Percentiles rank a stretch among this genome's conserved stretches.
Conservation (phyloP, 2,329 filamentous ascomycete genomes). For the Sordariomycetes sp. region DNA sequence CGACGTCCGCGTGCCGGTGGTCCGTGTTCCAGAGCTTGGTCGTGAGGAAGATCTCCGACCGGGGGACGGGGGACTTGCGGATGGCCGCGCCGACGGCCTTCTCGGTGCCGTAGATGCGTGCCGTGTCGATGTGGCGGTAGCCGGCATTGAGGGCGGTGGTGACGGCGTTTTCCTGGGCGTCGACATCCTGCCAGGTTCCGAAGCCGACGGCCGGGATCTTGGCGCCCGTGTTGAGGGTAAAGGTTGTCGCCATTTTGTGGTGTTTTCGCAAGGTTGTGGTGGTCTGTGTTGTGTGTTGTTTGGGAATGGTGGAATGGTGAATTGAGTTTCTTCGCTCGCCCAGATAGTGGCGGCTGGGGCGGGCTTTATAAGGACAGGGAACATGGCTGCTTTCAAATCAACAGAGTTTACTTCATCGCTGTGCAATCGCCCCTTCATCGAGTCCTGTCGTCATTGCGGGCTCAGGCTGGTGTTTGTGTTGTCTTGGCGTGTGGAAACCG, state of each 20-base stretch:
- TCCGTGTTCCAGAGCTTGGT: constrained; percentile 75
- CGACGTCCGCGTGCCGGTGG: constrained; percentile 59
- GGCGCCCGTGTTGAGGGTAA: constrained; percentile 64
- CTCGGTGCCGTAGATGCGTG: constrained; percentile 70
- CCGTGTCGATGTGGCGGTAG: constrained; percentile 69
- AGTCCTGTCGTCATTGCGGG: neutral
- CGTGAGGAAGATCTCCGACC: constrained; percentile 59
- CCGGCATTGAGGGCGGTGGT: constrained; percentile 56
- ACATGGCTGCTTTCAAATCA: neutral
- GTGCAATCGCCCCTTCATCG: neutral
- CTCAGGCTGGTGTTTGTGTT: neutral
- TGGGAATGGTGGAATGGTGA: too few relatives aligned
- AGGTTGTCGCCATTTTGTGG: constrained; percentile 29
- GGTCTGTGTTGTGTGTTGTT: too few relatives aligned
- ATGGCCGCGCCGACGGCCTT: constrained; percentile 56
- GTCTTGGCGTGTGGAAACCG: neutral
- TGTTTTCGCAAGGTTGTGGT: neutral
- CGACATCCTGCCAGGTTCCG: constrained; percentile 69
- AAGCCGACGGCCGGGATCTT: constrained; percentile 70
- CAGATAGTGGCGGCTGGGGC: too few relatives aligned
- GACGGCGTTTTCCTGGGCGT: constrained; percentile 60
- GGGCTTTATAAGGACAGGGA: neutral
- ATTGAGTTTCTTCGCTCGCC: neutral
- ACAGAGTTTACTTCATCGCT: neutral
- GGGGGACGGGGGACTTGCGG: constrained; percentile 49